Evolutionary conservation across 768 basidiomycete species (phyloP).

Genomic region (Trametopsis cervina): DNA sequence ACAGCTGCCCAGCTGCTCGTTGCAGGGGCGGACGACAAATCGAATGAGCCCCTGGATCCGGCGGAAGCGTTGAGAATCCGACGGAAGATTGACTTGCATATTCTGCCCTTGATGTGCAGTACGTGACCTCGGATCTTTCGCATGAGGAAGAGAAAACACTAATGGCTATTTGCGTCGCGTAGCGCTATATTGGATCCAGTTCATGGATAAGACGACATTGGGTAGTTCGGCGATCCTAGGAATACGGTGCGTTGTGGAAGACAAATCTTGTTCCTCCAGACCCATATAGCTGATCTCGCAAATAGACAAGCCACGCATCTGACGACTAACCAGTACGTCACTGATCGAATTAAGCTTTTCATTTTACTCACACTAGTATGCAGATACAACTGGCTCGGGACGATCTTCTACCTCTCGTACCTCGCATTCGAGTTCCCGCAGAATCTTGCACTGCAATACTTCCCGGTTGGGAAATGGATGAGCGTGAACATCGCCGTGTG

Average conservation of each 20-base stretch:
- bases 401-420: slow-evolving; percentile 68
- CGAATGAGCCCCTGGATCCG: too few species aligned
- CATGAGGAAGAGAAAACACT: too few species aligned
- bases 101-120: slow-evolving; percentile 70
- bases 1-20: slow-evolving; percentile 56
- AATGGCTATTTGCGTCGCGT: too few species aligned
- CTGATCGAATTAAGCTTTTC: neutral
- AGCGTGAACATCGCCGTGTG: slow-evolving; percentile 65
- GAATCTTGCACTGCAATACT: slow-evolving; percentile 62
- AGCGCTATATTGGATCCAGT: slow-evolving; percentile 51
- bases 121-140: slow-evolving; percentile 25
- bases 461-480: slow-evolving; percentile 79
- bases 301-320: slow-evolving; percentile 53
- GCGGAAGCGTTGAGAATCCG: slow-evolving; percentile 45
- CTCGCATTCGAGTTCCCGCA: slow-evolving; percentile 70
- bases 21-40: slow-evolving; percentile 33
- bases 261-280: too few species aligned
- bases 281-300: slow-evolving; percentile 1
- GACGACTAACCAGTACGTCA: slow-evolving; percentile 53
- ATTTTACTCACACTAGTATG: neutral
- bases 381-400: slow-evolving; percentile 75
- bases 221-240: slow-evolving; percentile 65
- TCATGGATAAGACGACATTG: slow-evolving; percentile 72
- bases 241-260: slow-evolving; percentile 47
- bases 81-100: slow-evolving; percentile 60